Evolutionary conservation across 23 red algal species (phyloP).

Genomic region (Pyropia yezoensis): DNA sequence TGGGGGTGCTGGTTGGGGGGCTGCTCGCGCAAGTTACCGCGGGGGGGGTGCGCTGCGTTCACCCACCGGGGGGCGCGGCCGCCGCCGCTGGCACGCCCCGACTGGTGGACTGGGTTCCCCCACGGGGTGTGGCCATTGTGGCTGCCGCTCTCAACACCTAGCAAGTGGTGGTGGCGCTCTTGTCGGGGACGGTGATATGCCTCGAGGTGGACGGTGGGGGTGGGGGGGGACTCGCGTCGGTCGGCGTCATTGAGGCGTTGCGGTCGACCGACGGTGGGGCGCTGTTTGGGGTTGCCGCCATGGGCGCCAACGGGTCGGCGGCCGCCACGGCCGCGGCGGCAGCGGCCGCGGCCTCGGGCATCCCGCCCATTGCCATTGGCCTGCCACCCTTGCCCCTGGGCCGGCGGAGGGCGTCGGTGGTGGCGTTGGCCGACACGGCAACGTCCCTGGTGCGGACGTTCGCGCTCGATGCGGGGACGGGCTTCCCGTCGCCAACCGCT

Average conservation of each 20-base stretch:
- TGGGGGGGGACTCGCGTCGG: not conserved
- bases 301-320: not conserved
- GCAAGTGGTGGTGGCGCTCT: constrained; percentile 52
- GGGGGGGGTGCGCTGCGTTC: constrained; percentile 40
- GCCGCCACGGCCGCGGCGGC: not conserved
- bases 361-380: not conserved
- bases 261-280: constrained; percentile 16
- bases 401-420: constrained; percentile 23
- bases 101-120: constrained; percentile 57
- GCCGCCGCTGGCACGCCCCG: constrained; percentile 8
- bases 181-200: constrained; percentile 41
- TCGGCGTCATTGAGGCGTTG: too few species aligned
- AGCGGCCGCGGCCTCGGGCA: not conserved
- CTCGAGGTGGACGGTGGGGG: constrained; percentile 46
- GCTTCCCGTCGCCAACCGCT: too few species aligned
- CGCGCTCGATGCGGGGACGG: constrained; percentile 13
- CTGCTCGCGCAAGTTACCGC: constrained; percentile 56
- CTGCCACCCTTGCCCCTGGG: constrained; percentile 24
- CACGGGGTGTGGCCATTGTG: constrained; percentile 26
- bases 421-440: constrained; percentile 27
- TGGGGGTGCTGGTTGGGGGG: constrained; percentile 15
- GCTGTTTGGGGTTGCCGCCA: constrained; percentile 13
- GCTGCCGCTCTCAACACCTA: constrained; percentile 33
- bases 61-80: constrained; percentile 2
- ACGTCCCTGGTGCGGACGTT: constrained; percentile 26